A percentile compares a stretch with the other conserved stretches of the same genome.
Conservation (phyloP, 179 eudicot species). For the Drosera spatulata region DNA sequence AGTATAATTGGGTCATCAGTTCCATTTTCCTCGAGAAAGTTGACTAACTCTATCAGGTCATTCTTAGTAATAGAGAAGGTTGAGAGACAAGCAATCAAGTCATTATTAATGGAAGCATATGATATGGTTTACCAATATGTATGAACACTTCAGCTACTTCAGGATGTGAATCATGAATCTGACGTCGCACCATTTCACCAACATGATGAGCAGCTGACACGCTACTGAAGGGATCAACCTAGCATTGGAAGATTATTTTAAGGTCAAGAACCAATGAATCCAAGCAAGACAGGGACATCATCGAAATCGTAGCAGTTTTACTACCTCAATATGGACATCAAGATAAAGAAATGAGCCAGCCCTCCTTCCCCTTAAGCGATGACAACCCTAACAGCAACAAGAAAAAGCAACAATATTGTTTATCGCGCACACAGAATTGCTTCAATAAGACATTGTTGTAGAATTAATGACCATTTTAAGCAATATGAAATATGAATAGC, state of each 20-base stretch:
- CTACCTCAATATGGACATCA: constrained; percentile 90
- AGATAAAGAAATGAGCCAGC: constrained; percentile 93
- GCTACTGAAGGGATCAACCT: constrained; percentile 94
- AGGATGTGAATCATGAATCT: constrained; percentile 58
- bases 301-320: not conserved
- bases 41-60: too few relatives aligned
- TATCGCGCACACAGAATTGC: not conserved
- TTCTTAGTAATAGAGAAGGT: too few relatives aligned
- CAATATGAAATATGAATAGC: too few relatives aligned
- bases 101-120: not conserved
- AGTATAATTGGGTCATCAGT: too few relatives aligned
- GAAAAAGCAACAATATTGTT: not conserved
- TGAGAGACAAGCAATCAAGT: not conserved
- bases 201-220: constrained; percentile 90
- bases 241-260: constrained; percentile 2
- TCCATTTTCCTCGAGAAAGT: too few relatives aligned
- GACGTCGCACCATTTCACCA: constrained; percentile 74
- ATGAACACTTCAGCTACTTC: constrained; percentile 93
- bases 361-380: constrained; percentile 79
- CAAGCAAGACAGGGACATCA: not conserved
- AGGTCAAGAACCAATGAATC: not conserved
- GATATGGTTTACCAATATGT: constrained; percentile 58
- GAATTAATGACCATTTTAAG: not conserved
- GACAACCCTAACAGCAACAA: constrained; percentile 51
- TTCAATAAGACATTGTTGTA: not conserved